Percentiles rank a stretch among this genome's conserved stretches.
These are phyloP conservation scores for Podila clonocystis DNA, from an alignment of 192 early-diverging fungal species.

Conservation along the genomic window DNA sequence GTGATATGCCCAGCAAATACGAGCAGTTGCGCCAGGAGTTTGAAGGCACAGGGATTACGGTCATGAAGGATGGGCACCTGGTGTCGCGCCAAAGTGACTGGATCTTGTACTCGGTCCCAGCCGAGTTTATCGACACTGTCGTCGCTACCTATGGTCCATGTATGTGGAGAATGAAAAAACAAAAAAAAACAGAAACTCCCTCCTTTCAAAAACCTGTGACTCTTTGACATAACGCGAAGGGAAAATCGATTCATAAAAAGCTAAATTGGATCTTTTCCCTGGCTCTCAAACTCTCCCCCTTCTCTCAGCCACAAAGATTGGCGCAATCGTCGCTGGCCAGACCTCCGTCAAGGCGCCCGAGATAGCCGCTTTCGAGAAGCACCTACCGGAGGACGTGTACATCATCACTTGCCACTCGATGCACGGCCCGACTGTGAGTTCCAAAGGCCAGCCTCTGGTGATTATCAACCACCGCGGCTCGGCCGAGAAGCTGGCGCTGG, in stretches of 20 bases:
- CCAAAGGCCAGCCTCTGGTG: conserved; percentile 85
- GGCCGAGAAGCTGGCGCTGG: conserved; percentile 65
- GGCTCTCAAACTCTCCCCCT: not conserved
- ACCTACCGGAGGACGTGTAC: conserved; percentile 90
- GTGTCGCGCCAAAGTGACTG: conserved; percentile 87
- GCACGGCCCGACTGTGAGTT: conserved; percentile 91
- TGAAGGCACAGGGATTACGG: conserved; percentile 63
- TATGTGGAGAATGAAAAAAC: conserved; percentile 41
- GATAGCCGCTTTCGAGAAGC: conserved; percentile 87
- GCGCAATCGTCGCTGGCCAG: conserved; percentile 92
- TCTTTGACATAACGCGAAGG: not conserved
- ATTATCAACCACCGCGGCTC: conserved; percentile 84
- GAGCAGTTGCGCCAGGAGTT: conserved; percentile 72
- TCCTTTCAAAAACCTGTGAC: not conserved
- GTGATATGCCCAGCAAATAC: conserved; percentile 84
- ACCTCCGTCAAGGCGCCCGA: conserved; percentile 98
- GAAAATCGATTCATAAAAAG: not conserved
- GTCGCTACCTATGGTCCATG: conserved; percentile 87
- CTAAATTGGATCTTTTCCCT: conserved; percentile 3
- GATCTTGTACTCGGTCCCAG: conserved; percentile 96
- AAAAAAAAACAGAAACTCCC: too few relatives aligned
- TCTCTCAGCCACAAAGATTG: conserved; percentile 80
- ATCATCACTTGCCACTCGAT: conserved; percentile 96
- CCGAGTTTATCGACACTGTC: conserved; percentile 83
- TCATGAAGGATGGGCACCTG: conserved; percentile 84